Conservation (phyloP, 192 early-diverging fungal species). For the Obelidium mucronatum region DNA sequence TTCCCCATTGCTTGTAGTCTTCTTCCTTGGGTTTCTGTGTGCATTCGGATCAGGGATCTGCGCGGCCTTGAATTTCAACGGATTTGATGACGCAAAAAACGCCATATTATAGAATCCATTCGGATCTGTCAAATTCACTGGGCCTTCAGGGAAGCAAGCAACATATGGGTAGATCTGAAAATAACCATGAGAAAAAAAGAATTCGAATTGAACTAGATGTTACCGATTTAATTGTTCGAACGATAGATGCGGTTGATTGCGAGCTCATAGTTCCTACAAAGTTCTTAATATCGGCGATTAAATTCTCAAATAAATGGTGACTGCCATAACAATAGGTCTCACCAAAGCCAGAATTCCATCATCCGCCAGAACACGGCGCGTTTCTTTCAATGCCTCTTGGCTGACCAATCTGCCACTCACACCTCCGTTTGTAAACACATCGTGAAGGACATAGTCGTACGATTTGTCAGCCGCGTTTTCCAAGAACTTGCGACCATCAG, state of each 20-base stretch:
- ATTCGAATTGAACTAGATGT: background rate
- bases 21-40: background rate
- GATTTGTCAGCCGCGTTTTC: conserved; percentile 52
- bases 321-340: background rate
- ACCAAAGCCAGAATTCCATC: conserved; percentile 74
- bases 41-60: conserved; percentile 41
- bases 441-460: conserved; percentile 90
- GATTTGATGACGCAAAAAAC: conserved; percentile 66
- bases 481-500: conserved; percentile 80
- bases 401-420: conserved; percentile 79
- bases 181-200: too few relatives aligned
- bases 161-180: conserved; percentile 71
- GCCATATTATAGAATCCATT: conserved; percentile 70
- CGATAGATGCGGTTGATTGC: conserved; percentile 64
- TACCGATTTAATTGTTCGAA: conserved; percentile 54
- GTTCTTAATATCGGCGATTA: conserved; percentile 65
- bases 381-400: conserved; percentile 68
- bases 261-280: conserved; percentile 73
- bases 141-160: conserved; percentile 69
- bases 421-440: conserved; percentile 93
- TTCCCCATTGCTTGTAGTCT: conserved; percentile 29
- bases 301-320: conserved; percentile 14
- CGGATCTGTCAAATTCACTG: conserved; percentile 35
- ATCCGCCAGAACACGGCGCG: conserved; percentile 71
- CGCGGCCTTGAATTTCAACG: conserved; percentile 54